Base-by-base conservation (phyloP, 2,329 filamentous ascomycete genomes). In the Aplosporella prunicola region DNA sequence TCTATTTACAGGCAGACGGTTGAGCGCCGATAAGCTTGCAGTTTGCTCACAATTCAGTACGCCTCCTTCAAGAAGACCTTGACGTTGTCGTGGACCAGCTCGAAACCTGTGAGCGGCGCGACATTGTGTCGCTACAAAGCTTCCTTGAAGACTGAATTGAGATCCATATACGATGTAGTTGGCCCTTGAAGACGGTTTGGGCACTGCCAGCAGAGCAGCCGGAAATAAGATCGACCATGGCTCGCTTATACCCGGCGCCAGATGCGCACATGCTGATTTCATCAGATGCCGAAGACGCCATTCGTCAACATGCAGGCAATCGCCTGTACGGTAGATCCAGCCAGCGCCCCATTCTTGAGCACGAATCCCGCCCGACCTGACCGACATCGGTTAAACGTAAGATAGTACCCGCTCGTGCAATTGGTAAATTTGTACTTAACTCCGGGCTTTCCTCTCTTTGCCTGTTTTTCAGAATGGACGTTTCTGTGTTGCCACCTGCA, bases 81-180 rank as follows among this genome's bases (percentile, higher is more conserved):
- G n/a, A n/a, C n/a, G n/a, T n/a, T n/a, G n/a, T n/a, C n/a, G n/a
- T n/a, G n/a, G n/a, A n/a, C n/a, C n/a, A n/a, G n/a, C n/a, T n/a
- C n/a, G n/a, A n/a, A n/a, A n/a, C n/a, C n/a, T n/a, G n/a, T 46
- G 9, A 71, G 67, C 6, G 68, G 62, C 18, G 65, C 63, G 29
- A 71, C 70, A 58, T 74, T 63, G 44, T 74, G 74, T 48, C 69
- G 63, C 51, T 71, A 71, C 16, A 89, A 70, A 31, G 81, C 69
- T 56, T 78, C 68, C 56, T 85, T 78, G 62, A 89, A 80, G 29
- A 71, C 56, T 24, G 76, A 65, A 7, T 82, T 85, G 42, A 87
- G 68, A 56, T 88, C 72, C 45, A 66, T 62, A n/a, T n/a, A n/a
- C n/a, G 37, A 14, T 22, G 18, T 32, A 11, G 18, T 7, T 10